Conservation (phyloP, 2,329 filamentous ascomycete species). For the Tricladium varicosporioides region DNA sequence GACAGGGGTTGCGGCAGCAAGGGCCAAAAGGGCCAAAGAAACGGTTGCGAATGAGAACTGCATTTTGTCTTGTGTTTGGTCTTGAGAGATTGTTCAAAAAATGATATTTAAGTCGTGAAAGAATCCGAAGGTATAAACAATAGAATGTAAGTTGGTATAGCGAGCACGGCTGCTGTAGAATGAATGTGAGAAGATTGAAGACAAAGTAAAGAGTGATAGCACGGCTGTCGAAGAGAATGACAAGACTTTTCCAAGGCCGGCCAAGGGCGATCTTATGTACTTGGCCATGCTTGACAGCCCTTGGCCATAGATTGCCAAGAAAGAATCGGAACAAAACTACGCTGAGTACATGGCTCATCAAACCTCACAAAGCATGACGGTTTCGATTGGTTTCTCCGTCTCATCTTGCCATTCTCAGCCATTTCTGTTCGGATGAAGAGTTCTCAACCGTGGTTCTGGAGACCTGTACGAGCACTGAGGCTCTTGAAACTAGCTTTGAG, state of each 20-base stretch:
- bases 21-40: conserved; percentile 24
- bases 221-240: conserved; percentile 20
- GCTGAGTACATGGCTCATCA: neutral
- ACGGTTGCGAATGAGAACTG: conserved; percentile 36
- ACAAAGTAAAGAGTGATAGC: conserved; percentile 22
- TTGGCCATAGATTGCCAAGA: neutral
- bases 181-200: conserved; percentile 15
- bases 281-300: neutral
- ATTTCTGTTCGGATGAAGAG: neutral
- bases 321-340: neutral
- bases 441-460: neutral
- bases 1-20: conserved; percentile 33
- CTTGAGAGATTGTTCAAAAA: neutral
- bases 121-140: conserved; percentile 22
- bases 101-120: conserved; percentile 14
- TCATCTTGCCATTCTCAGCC: conserved; percentile 13
- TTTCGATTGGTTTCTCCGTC: conserved; percentile 23
- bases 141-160: conserved; percentile 11
- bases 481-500: neutral
- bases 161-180: conserved; percentile 32
- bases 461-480: neutral
- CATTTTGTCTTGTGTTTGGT: conserved; percentile 26
- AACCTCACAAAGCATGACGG: conserved; percentile 10
- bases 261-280: conserved; percentile 15
- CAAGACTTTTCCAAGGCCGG: conserved; percentile 1